These are phyloP conservation scores for Elaeis guineensis DNA, from an alignment of 176 grass and related monocot species.

Conservation along the genomic window DNA sequence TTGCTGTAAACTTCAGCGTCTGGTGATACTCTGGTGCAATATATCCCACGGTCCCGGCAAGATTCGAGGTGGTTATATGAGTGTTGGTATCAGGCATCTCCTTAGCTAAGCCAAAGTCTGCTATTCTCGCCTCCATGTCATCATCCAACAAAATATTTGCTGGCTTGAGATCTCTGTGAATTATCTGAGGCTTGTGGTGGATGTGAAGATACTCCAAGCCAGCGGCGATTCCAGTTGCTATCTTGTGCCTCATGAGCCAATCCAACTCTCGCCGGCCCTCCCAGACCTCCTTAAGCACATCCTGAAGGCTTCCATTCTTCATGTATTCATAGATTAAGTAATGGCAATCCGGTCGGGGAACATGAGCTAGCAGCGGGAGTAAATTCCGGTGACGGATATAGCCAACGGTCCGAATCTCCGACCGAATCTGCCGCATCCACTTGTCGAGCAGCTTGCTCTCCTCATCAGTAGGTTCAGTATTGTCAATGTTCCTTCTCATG, in stretches of 20 bases:
- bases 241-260: background rate
- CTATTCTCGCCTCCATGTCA: constrained; percentile 12
- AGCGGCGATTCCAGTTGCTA: background rate
- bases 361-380: constrained; percentile 13
- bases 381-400: constrained; percentile 14
- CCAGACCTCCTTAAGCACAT: background rate
- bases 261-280: background rate
- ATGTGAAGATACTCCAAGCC: constrained; percentile 16
- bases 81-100: constrained; percentile 10
- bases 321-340: constrained; percentile 22
- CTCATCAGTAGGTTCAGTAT: background rate
- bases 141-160: constrained; percentile 15
- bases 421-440: constrained; percentile 17
- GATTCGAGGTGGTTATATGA: background rate
- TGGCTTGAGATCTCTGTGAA: constrained; percentile 10
- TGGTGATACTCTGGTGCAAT: constrained; percentile 12
- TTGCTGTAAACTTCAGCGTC: constrained; percentile 1
- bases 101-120: constrained; percentile 19
- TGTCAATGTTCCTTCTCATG: background rate
- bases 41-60: constrained; percentile 13
- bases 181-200: constrained; percentile 13
- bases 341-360: background rate
- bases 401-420: constrained; percentile 5
- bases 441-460: constrained; percentile 15
- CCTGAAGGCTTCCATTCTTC: constrained; percentile 15